Evolutionary conservation across 2,329 filamentous ascomycete species (phyloP).

Genomic region (Sporothrix schenckii): DNA sequence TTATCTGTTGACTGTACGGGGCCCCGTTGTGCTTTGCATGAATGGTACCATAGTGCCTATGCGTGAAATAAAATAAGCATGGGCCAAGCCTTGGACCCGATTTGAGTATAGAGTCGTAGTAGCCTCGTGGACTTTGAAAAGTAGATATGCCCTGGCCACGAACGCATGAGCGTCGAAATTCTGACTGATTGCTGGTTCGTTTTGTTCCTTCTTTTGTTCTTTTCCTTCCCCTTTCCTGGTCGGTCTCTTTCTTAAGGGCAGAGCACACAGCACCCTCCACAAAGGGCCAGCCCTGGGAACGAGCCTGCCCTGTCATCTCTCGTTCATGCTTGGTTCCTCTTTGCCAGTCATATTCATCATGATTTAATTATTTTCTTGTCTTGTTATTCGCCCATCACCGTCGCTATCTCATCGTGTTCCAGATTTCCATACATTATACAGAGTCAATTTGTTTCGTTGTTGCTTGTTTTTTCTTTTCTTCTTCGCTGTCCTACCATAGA

Average conservation of each 20-base stretch:
- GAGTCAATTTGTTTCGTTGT: background rate
- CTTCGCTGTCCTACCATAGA: background rate
- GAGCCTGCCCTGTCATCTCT: background rate
- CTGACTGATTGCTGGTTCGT: background rate
- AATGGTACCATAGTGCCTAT: background rate
- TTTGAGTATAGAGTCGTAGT: background rate
- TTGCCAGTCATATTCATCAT: background rate
- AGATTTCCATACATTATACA: background rate
- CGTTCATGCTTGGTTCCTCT: background rate
- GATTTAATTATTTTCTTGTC: background rate
- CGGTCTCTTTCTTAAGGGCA: background rate
- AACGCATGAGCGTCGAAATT: background rate
- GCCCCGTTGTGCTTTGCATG: conserved; percentile 13
- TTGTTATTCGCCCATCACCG: background rate
- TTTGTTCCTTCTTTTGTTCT: background rate
- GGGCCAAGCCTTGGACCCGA: background rate
- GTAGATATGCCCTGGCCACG: background rate
- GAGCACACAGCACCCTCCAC: background rate
- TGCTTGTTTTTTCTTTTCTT: background rate
- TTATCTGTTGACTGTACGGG: background rate
- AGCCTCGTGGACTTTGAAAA: conserved; percentile 20
- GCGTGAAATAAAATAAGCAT: background rate
- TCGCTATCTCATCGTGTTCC: conserved; percentile 10
- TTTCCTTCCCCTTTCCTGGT: background rate
- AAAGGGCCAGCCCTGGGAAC: background rate